A percentile compares a stretch with the other conserved stretches of the same genome.
Evolutionary conservation across 179 eudicot species (phyloP).

Genomic region (Carnegiea gigantea): DNA sequence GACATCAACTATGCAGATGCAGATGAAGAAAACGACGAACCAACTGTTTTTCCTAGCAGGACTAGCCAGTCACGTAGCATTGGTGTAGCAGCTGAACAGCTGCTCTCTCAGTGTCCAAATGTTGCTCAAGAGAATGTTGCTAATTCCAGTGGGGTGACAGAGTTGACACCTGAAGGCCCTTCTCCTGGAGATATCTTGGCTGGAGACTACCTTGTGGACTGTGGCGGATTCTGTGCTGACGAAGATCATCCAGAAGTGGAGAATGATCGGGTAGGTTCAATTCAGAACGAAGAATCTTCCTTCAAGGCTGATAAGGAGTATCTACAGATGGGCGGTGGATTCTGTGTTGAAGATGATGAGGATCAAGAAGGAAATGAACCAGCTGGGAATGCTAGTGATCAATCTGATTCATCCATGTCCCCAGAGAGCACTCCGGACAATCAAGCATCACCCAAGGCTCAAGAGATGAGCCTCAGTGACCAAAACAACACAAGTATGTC

Average conservation of each 20-base stretch:
- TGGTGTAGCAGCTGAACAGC: constrained; percentile 28
- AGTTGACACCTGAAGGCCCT: constrained; percentile 23
- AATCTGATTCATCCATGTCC: background rate
- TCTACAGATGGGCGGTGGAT: constrained; percentile 71
- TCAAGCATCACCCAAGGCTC: background rate
- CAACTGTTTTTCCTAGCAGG: constrained; percentile 20
- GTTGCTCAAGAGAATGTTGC: constrained; percentile 16
- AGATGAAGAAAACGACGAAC: constrained; percentile 42
- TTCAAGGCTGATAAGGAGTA: constrained; percentile 43
- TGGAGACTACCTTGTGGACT: constrained; percentile 34
- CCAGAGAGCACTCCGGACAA: background rate
- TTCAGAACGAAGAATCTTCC: constrained; percentile 25
- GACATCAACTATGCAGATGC: constrained; percentile 50
- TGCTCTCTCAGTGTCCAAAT: constrained; percentile 14
- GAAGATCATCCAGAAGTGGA: constrained; percentile 35
- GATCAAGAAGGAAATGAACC: constrained; percentile 20
- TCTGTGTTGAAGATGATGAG: constrained; percentile 51
- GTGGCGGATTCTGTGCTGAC: constrained; percentile 45
- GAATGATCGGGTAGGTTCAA: constrained; percentile 9
- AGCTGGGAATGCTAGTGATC: background rate
- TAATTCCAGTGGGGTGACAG: constrained; percentile 11
- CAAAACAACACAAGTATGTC: constrained; percentile 16
- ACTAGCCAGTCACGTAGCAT: constrained; percentile 23
- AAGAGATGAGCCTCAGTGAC: constrained; percentile 17
- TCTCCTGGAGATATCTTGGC: constrained; percentile 17